Base-by-base conservation (phyloP, 2,329 filamentous ascomycete species). In the Neofusicoccum parvum region DNA sequence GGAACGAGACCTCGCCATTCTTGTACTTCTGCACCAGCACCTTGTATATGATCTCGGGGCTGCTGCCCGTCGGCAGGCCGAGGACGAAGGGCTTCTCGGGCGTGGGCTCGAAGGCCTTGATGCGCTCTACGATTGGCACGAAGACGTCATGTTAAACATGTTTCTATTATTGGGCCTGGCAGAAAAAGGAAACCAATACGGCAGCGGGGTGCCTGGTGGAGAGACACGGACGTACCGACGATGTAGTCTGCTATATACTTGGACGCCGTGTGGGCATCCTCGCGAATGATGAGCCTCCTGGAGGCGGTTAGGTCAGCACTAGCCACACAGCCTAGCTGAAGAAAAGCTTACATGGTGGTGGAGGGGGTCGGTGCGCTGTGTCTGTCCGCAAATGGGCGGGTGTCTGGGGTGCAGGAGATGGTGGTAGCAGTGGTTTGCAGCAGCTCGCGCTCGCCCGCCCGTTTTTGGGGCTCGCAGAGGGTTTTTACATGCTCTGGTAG, bases 201-300 rank as follows among this genome's bases (percentile, higher is more conserved):
- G 15, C n/a, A 37, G 36, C 12, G 32, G 37, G 34, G n/a, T 27
- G 45, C 27, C 32, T 39, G 46, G 60, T 54, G 36, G 46, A 53
- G 23, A 51, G 23, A 45, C 17, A 32, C 27, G n/a, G 20, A 66
- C 51, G 27, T 54, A 89, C 87, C 84, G 79, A 94, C 87, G 72
- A 95, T 90, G 79, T 94, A 93, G 77, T 92, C 88, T 68, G 91
- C 90, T 70, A 94, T 90, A 78, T 94, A 93, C 71, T 84, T 83
- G 73, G 91, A 92, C 65, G 90, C 90, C 68, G 85, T 81, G 64
- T 83, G 78, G 71, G 89, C 84, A 73, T 92, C 85, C 76, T 94
- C 88, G 76, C 91, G 86, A 75, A 95, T 91, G 78, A 95, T 94
- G 74, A 95, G 87, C 81, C 91, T 89, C 92, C 92, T 95, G 36